These are phyloP conservation scores for Tricholoma furcatifolium DNA, from an alignment of 768 basidiomycete species.

Conservation along the genomic window DNA sequence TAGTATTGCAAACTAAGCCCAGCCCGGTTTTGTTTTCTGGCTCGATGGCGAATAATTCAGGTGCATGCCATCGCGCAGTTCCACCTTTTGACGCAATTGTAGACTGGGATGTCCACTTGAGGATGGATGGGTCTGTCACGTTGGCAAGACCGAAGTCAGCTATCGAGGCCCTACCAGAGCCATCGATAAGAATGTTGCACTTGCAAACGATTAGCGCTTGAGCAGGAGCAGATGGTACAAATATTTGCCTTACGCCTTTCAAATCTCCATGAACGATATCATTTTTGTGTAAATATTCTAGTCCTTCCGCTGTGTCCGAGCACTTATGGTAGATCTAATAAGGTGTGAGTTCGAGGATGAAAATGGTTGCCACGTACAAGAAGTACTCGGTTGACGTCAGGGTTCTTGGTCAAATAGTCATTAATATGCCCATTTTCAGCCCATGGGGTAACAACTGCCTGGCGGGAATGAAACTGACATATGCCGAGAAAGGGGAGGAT, in stretches of 20 bases:
- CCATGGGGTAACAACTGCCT: too few relatives aligned
- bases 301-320: conserved; percentile 24
- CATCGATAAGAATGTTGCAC: conserved; percentile 20
- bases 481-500: too few relatives aligned
- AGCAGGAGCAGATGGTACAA: not conserved
- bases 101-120: too few relatives aligned
- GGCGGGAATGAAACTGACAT: too few relatives aligned
- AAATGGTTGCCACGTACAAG: conserved; percentile 31
- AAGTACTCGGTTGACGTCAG: conserved; percentile 21
- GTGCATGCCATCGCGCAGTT: too few relatives aligned
- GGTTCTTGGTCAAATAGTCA: conserved; percentile 26
- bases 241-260: conserved; percentile 21
- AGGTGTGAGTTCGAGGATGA: not conserved
- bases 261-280: too few relatives aligned
- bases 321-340: conserved; percentile 1
- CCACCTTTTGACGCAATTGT: too few relatives aligned
- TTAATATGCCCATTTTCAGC: too few relatives aligned
- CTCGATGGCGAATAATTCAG: too few relatives aligned
- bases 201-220: not conserved
- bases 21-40: not conserved
- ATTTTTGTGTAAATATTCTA: conserved; percentile 25
- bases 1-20: conserved; percentile 10
- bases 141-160: conserved; percentile 25
- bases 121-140: too few relatives aligned
- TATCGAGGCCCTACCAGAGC: conserved; percentile 17